Evolutionary conservation across 2,329 filamentous ascomycete species (phyloP).

Genomic region (Colletotrichum gigasporum): DNA sequence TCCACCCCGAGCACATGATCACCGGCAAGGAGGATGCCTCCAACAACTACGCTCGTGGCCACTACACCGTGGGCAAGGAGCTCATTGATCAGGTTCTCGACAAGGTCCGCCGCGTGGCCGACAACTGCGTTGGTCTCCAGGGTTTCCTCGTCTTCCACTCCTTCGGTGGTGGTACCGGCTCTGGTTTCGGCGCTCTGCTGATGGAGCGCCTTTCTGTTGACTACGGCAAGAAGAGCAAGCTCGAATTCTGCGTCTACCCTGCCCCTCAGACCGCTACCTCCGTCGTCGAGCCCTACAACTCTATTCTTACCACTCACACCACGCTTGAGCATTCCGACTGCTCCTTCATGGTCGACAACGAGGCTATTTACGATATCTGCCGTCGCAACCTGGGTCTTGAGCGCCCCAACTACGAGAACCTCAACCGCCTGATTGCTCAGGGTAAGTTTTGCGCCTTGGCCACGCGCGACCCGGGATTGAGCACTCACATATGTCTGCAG

Average conservation of each 20-base stretch:
- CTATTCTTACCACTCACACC: slow-evolving; percentile 98
- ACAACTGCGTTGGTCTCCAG: slow-evolving; percentile 97
- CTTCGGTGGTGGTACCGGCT: slow-evolving; percentile 98
- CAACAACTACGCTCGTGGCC: slow-evolving; percentile 99
- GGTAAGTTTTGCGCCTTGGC: slow-evolving; percentile 57
- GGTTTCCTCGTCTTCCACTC: slow-evolving; percentile 99
- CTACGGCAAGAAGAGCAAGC: slow-evolving; percentile 99
- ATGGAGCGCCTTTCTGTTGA: slow-evolving; percentile 99
- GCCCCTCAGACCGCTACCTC: slow-evolving; percentile 96
- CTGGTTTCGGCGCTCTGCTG: slow-evolving; percentile 96
- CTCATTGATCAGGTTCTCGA: slow-evolving; percentile 97
- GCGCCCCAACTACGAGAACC: slow-evolving; percentile 97
- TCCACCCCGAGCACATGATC: slow-evolving; percentile 99
- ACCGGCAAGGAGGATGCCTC: slow-evolving; percentile 99
- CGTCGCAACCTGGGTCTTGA: slow-evolving; percentile 96
- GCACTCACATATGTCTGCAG: slow-evolving; percentile 54
- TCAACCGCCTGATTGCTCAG: slow-evolving; percentile 98
- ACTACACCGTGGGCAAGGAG: slow-evolving; percentile 99
- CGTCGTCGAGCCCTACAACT: slow-evolving; percentile 99
- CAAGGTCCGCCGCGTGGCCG: slow-evolving; percentile 96
- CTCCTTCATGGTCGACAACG: slow-evolving; percentile 99
- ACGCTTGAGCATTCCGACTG: slow-evolving; percentile 99
- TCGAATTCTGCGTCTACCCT: slow-evolving; percentile 99
- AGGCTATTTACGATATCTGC: slow-evolving; percentile 99
- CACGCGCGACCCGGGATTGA: background rate